A percentile compares a stretch with the other conserved stretches of the same genome.
Evolutionary conservation across 202 grass and related monocot species (phyloP).

Genomic region (Setaria viridis): DNA sequence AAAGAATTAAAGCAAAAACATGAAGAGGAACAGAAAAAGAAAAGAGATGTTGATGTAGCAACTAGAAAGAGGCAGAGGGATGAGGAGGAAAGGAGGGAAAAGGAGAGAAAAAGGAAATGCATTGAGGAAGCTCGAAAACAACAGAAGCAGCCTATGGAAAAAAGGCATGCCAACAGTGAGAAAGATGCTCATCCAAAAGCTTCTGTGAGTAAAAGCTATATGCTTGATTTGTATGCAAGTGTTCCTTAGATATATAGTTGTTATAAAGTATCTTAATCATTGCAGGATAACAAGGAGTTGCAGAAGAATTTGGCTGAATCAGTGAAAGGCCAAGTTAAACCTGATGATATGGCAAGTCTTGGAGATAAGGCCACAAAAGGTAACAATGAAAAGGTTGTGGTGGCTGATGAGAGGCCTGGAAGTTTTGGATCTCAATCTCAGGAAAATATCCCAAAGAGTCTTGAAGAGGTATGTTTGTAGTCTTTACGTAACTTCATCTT

Average conservation of each 20-base stretch:
- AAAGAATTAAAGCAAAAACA: conserved; percentile 79
- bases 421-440: conserved; percentile 38
- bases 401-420: conserved; percentile 36
- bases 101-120: conserved; percentile 75
- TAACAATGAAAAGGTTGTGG: conserved; percentile 36
- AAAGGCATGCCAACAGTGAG: conserved; percentile 51
- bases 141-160: conserved; percentile 66
- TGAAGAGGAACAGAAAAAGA: conserved; percentile 73
- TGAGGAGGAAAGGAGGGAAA: conserved; percentile 79
- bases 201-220: conserved; percentile 61
- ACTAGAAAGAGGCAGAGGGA: conserved; percentile 88
- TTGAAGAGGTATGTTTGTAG: conserved; percentile 54
- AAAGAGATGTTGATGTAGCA: conserved; percentile 63
- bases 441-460: conserved; percentile 33
- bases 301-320: conserved; percentile 50
- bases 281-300: conserved; percentile 55
- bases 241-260: conserved; percentile 1
- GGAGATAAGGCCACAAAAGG: conserved; percentile 31
- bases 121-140: conserved; percentile 66
- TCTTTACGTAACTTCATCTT: conserved; percentile 29
- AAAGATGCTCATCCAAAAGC: conserved; percentile 56
- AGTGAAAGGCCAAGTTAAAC: conserved; percentile 46
- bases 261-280: conserved; percentile 12
- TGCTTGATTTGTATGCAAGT: conserved; percentile 6
- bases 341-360: conserved; percentile 40